Conservation (phyloP, 257 asterid genomes). For the Paulownia fortunei region DNA sequence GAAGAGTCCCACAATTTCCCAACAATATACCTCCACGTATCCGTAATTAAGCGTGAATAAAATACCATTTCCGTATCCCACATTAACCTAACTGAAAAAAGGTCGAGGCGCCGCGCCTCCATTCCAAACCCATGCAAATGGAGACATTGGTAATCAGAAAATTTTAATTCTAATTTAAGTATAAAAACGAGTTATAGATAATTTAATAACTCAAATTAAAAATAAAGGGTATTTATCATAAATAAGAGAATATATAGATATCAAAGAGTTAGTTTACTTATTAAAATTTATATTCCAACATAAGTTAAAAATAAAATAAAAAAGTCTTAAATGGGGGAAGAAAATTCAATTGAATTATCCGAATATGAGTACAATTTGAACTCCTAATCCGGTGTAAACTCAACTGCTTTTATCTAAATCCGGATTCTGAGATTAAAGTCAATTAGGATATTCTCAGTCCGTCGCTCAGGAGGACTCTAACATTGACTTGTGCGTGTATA, state of each 20-base stretch:
- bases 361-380: background rate
- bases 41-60: background rate
- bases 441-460: background rate
- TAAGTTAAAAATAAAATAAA: too few relatives aligned
- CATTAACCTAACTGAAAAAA: background rate
- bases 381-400: background rate
- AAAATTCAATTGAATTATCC: background rate
- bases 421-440: background rate
- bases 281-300: too few relatives aligned
- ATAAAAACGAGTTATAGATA: too few relatives aligned
- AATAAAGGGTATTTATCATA: too few relatives aligned
- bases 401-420: background rate
- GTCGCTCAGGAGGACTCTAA: too few relatives aligned
- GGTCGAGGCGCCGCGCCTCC: conserved; percentile 1
- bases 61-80: background rate
- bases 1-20: background rate
- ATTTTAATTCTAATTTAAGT: background rate
- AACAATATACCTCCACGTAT: background rate
- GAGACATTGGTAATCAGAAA: background rate
- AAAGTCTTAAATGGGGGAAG: too few relatives aligned
- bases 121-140: conserved; percentile 22
- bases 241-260: too few relatives aligned
- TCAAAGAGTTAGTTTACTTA: too few relatives aligned
- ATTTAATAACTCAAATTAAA: background rate
- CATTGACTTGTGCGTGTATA: too few relatives aligned